phyloP scores from a whole-genome alignment of 805 yeast species.

The Kuraishia piskuri region DNA sequence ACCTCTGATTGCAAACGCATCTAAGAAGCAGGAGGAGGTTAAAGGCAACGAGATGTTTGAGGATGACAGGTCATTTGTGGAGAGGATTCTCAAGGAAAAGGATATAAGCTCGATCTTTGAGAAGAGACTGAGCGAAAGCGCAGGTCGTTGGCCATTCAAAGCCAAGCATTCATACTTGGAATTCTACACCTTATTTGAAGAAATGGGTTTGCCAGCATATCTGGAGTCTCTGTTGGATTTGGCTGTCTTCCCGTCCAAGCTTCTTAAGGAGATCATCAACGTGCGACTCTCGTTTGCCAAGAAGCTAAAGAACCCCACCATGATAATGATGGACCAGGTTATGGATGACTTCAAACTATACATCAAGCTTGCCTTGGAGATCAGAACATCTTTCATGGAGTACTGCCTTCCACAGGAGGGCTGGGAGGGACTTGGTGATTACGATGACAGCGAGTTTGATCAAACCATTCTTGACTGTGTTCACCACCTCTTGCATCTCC shows the following conservation, averaged over 20 bases:
- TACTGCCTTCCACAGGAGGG: slow-evolving; percentile 52
- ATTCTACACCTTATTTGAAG: slow-evolving; percentile 52
- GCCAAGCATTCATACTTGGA: slow-evolving; percentile 65
- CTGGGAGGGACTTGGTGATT: slow-evolving; percentile 59
- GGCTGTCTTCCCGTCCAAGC: slow-evolving; percentile 66
- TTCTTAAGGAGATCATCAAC: slow-evolving; percentile 71
- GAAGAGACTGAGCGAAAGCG: slow-evolving; percentile 54
- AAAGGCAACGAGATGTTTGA: slow-evolving; percentile 31
- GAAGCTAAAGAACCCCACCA: slow-evolving; percentile 74
- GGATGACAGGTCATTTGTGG: slow-evolving; percentile 71
- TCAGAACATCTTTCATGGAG: slow-evolving; percentile 57
- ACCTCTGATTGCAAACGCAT: not conserved
- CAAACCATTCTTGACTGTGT: slow-evolving; percentile 65
- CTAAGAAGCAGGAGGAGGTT: slow-evolving; percentile 1
- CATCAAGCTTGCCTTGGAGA: slow-evolving; percentile 64
- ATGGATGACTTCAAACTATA: slow-evolving; percentile 77
- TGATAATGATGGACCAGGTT: slow-evolving; percentile 95
- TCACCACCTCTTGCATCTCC: slow-evolving; percentile 56
- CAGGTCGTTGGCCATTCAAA: slow-evolving; percentile 77
- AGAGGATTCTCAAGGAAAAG: slow-evolving; percentile 71
- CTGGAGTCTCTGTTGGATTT: slow-evolving; percentile 56
- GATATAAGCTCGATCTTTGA: slow-evolving; percentile 66
- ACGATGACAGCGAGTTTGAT: slow-evolving; percentile 56
- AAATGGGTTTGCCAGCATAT: slow-evolving; percentile 67
- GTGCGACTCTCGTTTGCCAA: slow-evolving; percentile 71